These are phyloP conservation scores for Arabis alpina DNA, from an alignment of 345 rosid species.

Conservation along the genomic window DNA sequence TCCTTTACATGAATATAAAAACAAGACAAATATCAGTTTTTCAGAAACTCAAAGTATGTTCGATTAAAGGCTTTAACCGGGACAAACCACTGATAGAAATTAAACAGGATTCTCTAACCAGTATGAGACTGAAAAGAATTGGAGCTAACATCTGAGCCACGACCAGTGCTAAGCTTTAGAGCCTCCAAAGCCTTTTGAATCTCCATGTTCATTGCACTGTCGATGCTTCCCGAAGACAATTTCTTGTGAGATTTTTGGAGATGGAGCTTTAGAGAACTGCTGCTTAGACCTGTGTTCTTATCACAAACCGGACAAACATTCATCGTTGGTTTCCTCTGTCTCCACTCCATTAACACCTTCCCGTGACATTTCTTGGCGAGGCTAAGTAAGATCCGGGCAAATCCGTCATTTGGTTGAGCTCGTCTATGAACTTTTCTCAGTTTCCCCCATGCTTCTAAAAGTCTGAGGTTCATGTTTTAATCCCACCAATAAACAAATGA, in stretches of 20 bases:
- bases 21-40: too few species aligned
- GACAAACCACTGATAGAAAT: neutral
- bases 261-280: constrained; percentile 92
- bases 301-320: constrained; percentile 94
- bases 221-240: constrained; percentile 93
- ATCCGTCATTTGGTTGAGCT: constrained; percentile 98
- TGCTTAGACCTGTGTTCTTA: constrained; percentile 91
- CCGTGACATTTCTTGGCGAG: constrained; percentile 79
- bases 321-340: constrained; percentile 78
- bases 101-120: constrained; percentile 44
- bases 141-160: constrained; percentile 61
- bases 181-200: constrained; percentile 91
- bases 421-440: constrained; percentile 84
- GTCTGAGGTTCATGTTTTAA: constrained; percentile 66
- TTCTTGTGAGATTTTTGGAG: constrained; percentile 87
- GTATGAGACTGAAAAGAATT: constrained; percentile 52
- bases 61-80: neutral
- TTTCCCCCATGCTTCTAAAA: constrained; percentile 77
- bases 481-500: constrained; percentile 19
- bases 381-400: constrained; percentile 64
- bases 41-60: too few species aligned
- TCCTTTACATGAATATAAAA: too few species aligned
- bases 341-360: constrained; percentile 95
- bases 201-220: constrained; percentile 99
- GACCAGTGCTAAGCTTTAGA: constrained; percentile 67